Base-by-base conservation (phyloP, 176 grass and related monocot species). In the Panicum miliaceum region DNA sequence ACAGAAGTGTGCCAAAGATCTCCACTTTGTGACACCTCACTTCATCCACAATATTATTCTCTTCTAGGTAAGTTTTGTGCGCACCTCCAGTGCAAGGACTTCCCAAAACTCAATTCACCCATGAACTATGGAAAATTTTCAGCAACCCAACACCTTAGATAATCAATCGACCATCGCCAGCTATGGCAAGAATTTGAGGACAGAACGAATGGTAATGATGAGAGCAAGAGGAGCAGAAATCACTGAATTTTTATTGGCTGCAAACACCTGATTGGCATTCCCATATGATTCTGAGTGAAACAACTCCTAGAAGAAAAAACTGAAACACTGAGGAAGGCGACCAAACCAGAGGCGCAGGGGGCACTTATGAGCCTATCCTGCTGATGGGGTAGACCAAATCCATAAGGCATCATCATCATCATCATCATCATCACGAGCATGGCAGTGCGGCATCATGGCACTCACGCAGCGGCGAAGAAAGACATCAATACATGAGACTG, bases 331-430 rank as follows among this genome's bases (percentile, higher is more conserved):
- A 22, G 53, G 53, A 23, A 58, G 56, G 22, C 22, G 56, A 58
- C 56, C 56, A 58, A 23, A 65, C 10, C 54, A 62, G 22, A 57
- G 4, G 4, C 11, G 34, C 48, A 42, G 36, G 38, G 36, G 25
- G 77, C 18, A 6, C 40, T 76, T 76, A 75, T 84, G 47, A 84
- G 64, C 56, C 56, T 59, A 59, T 59, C 47, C 46, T 76, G 53
- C 46, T 59, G 8, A 59, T 4, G 37, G 25, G 13, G 59, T 38
- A 56, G 61, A 67, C 16, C 67, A 84, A 67, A 40, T 77, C 61
- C 62, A 32, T 54, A 79, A 88, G 59, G 26, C 86, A 58, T 37
- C 40, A 64, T 51, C 43, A 81, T 59, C 59, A 14, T 19, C 20
- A 25, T 8, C 40, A 64, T 51, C 43, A 81, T 59, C 59, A 14